These are phyloP conservation scores for Serendipita vermifera DNA, from an alignment of 768 basidiomycete genomes.

Conservation along the genomic window DNA sequence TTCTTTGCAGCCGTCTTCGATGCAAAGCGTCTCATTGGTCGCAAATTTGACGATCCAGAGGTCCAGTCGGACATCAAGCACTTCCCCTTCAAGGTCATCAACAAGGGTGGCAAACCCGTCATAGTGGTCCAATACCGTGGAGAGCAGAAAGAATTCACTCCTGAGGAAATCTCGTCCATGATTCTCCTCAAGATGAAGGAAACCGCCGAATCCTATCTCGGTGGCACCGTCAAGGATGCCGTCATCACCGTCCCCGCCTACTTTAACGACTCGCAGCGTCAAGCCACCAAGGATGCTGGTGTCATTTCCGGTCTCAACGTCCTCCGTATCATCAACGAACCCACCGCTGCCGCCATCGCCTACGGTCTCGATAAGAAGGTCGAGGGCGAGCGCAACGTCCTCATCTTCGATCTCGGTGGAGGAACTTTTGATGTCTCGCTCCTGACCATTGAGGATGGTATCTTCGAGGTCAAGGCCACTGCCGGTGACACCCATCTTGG, in stretches of 20 bases:
- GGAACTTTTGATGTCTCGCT: constrained; percentile 98
- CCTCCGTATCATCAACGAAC: constrained; percentile 98
- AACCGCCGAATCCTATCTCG: constrained; percentile 56
- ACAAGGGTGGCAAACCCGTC: constrained; percentile 35
- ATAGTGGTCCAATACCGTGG: constrained; percentile 42
- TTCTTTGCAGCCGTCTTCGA: constrained; percentile 54
- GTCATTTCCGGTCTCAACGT: constrained; percentile 89
- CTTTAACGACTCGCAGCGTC: constrained; percentile 98
- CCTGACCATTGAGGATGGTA: constrained; percentile 90
- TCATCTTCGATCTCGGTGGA: constrained; percentile 97
- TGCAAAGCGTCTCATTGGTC: constrained; percentile 94
- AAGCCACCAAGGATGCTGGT: constrained; percentile 97
- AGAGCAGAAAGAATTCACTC: constrained; percentile 44
- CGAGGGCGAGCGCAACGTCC: constrained; percentile 79
- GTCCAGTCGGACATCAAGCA: constrained; percentile 38
- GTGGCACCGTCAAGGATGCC: constrained; percentile 45
- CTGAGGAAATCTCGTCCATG: constrained; percentile 58
- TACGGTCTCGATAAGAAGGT: constrained; percentile 98
- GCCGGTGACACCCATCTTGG: constrained; percentile 97
- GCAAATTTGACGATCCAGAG: constrained; percentile 57
- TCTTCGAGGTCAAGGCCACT: constrained; percentile 96
- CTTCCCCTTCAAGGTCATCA: constrained; percentile 36
- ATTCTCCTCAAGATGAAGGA: constrained; percentile 57
- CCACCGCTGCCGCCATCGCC: constrained; percentile 94
- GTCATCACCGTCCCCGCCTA: constrained; percentile 75